Conservation (phyloP, 2,329 filamentous ascomycete genomes). For the Penicillium thymicola region DNA sequence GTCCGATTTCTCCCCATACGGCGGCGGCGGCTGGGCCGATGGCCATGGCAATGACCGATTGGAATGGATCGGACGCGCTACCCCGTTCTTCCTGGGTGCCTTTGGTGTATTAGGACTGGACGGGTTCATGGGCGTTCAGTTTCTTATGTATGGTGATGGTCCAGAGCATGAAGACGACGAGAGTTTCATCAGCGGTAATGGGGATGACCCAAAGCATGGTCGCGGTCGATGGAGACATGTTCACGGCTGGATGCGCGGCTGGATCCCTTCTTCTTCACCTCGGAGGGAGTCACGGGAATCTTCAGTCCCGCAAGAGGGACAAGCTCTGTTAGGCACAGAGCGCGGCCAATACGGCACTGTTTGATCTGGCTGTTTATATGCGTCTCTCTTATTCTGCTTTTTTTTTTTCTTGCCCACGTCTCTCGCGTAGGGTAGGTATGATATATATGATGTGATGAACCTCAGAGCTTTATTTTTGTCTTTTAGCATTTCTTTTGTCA, state of each 20-base stretch:
- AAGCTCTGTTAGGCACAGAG: conserved; percentile 29
- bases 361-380: conserved; percentile 16
- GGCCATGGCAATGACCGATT: conserved; percentile 51
- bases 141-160: conserved; percentile 56
- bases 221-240: conserved; percentile 54
- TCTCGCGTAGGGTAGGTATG: neutral
- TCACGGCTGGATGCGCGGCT: conserved; percentile 64
- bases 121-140: conserved; percentile 61
- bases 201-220: conserved; percentile 44
- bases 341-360: conserved; percentile 35
- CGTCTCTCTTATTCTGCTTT: neutral
- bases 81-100: conserved; percentile 65
- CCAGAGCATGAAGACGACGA: conserved; percentile 15
- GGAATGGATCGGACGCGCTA: conserved; percentile 57
- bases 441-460: conserved; percentile 11
- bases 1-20: conserved; percentile 55
- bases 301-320: conserved; percentile 25
- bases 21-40: conserved; percentile 59
- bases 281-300: conserved; percentile 20
- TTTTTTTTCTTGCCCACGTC: neutral
- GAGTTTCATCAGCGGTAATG: conserved; percentile 12
- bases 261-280: conserved; percentile 54
- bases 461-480: neutral
- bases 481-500: neutral
- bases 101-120: conserved; percentile 63